A percentile compares a stretch with the other conserved stretches of the same genome.
Evolutionary conservation across 495 filamentous ascomycete species (phyloP).

Genomic region (Lepidopterella palustris): DNA sequence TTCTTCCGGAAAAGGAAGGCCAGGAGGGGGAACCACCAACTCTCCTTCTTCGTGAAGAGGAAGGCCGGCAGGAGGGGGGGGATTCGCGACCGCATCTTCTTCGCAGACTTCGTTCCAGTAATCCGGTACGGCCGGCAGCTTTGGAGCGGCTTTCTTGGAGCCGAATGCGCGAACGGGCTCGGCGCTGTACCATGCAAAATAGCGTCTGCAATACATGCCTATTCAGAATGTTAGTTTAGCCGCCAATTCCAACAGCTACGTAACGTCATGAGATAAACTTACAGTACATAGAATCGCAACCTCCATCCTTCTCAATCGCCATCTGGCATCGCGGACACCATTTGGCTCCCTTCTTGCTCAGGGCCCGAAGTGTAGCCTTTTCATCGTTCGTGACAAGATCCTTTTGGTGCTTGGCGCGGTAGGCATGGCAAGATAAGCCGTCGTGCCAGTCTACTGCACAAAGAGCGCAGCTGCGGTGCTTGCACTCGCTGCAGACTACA

Average conservation of each 20-base stretch:
- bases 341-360: background rate
- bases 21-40: too few species aligned
- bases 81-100: background rate
- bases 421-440: conserved; percentile 1
- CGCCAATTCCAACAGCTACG: background rate
- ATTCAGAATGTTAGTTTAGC: background rate
- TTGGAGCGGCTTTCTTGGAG: background rate
- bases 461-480: background rate
- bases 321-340: conserved; percentile 7
- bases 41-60: too few species aligned
- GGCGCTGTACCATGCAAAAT: conserved; percentile 1
- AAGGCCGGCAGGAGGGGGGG: background rate
- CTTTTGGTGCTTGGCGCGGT: background rate
- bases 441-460: conserved; percentile 7
- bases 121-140: background rate
- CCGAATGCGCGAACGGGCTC: background rate
- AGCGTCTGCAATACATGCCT: conserved; percentile 1
- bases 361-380: background rate
- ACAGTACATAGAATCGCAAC: conserved; percentile 7
- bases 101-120: background rate
- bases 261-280: background rate
- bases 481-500: conserved; percentile 3
- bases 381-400: background rate
- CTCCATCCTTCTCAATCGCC: conserved; percentile 6
- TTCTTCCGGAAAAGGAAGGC: too few species aligned